Conservation (phyloP, 1,139 yeast genomes). For the Yamadazyma triangularis region DNA sequence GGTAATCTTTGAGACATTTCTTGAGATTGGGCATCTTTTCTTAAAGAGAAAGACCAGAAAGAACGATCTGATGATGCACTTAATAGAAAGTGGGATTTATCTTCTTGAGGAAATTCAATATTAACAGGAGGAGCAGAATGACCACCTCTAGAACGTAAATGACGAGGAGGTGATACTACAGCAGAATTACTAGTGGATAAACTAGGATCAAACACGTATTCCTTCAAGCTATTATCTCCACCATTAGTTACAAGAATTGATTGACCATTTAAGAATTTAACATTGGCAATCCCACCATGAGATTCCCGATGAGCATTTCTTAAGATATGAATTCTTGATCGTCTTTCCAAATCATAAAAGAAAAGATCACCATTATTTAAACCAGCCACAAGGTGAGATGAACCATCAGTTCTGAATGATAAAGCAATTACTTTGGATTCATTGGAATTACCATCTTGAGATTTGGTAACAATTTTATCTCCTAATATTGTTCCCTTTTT, state of each 20-base stretch:
- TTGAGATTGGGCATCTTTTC: slow-evolving; percentile 96
- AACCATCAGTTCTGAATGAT: slow-evolving; percentile 91
- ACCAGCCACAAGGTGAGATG: slow-evolving; percentile 78
- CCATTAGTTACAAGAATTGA: slow-evolving; percentile 90
- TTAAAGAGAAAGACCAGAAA: slow-evolving; percentile 85
- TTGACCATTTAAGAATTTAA: slow-evolving; percentile 82
- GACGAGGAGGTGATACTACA: slow-evolving; percentile 85
- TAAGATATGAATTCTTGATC: slow-evolving; percentile 69
- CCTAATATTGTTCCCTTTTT: slow-evolving; percentile 58
- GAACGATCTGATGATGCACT: slow-evolving; percentile 87
- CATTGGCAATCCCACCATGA: slow-evolving; percentile 78
- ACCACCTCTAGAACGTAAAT: slow-evolving; percentile 91
- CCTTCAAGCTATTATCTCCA: slow-evolving; percentile 86
- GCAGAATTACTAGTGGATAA: slow-evolving; percentile 61
- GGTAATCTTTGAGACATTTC: slow-evolving; percentile 80
- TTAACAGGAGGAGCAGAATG: slow-evolving; percentile 88
- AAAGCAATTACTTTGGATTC: slow-evolving; percentile 60
- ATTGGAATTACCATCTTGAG: slow-evolving; percentile 38
- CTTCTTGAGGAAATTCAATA: slow-evolving; percentile 72
- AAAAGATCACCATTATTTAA: slow-evolving; percentile 76
- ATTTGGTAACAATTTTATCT: slow-evolving; percentile 53
- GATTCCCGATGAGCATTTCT: slow-evolving; percentile 69
- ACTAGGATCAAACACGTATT: slow-evolving; percentile 90
- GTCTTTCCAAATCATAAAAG: slow-evolving; percentile 76
- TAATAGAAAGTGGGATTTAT: slow-evolving; percentile 74